Percentiles rank a stretch among this genome's conserved stretches.
Evolutionary conservation across 768 basidiomycete species (phyloP).

Genomic region (Leccinum aurantiacum): DNA sequence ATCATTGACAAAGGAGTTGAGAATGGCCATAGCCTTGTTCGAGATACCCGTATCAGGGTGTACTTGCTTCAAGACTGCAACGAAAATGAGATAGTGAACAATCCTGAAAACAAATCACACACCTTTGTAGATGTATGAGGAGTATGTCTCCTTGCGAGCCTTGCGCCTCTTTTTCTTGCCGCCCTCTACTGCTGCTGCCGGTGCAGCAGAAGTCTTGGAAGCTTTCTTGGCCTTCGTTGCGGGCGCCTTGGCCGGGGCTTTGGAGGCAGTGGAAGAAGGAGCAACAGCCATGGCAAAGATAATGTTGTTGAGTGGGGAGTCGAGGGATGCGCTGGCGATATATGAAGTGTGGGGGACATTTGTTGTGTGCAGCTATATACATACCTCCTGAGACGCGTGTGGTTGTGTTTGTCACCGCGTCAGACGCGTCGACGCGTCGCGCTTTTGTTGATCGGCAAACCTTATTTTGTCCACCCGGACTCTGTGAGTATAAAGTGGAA

Average conservation of each 20-base stretch:
- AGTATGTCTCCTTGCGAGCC: constrained; percentile 88
- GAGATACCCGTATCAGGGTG: constrained; percentile 99
- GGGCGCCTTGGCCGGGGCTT: constrained; percentile 46
- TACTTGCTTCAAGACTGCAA: constrained; percentile 88
- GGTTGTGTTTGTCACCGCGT: constrained; percentile 36
- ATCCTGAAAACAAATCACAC: not conserved
- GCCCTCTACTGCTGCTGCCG: constrained; percentile 54
- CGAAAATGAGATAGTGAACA: constrained; percentile 3
- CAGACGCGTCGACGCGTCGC: constrained; percentile 38
- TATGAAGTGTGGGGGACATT: not conserved
- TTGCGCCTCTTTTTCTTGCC: constrained; percentile 92
- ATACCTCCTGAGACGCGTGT: constrained; percentile 35
- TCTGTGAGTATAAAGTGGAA: constrained; percentile 30
- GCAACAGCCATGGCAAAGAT: constrained; percentile 59
- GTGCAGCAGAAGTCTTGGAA: constrained; percentile 55
- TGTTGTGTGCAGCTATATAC: constrained; percentile 12
- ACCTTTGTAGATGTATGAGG: constrained; percentile 96
- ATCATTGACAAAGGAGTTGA: constrained; percentile 92
- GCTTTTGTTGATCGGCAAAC: constrained; percentile 40
- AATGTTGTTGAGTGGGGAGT: constrained; percentile 9
- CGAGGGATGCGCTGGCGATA: constrained; percentile 18
- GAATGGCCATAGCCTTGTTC: constrained; percentile 92
- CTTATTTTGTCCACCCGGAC: constrained; percentile 28
- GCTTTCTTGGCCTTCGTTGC: constrained; percentile 47
- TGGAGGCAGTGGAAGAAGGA: constrained; percentile 42